These are phyloP conservation scores for Cokeromyces recurvatus DNA, from an alignment of 371 early-diverging fungal species.

Conservation along the genomic window DNA sequence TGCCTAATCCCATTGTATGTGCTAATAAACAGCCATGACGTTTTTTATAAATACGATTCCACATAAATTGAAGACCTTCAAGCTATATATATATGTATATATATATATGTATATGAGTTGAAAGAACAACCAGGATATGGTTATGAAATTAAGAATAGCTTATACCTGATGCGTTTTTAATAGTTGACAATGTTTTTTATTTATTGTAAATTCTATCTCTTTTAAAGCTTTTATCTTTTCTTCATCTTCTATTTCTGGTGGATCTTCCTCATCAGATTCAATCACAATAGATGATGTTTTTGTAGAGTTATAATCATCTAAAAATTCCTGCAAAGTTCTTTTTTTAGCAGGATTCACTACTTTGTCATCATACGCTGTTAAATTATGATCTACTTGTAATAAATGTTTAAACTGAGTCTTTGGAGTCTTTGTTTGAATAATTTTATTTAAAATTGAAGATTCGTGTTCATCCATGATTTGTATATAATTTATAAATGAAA, in stretches of 20 bases:
- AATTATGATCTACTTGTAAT: no score
- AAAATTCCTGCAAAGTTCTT: no score
- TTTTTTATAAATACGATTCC: constrained; percentile 68
- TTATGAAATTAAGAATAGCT: constrained; percentile 12
- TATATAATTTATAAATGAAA: no score
- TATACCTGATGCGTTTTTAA: constrained; percentile 63
- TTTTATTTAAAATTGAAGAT: no score
- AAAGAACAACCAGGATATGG: neutral
- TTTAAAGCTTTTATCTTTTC: neutral
- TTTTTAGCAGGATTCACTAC: no score
- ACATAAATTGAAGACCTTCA: constrained; percentile 79
- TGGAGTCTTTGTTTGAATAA: no score
- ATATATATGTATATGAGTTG: neutral
- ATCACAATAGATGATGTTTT: neutral
- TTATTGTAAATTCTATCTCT: neutral
- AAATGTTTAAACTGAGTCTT: no score
- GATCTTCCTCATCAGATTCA: neutral
- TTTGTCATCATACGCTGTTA: no score
- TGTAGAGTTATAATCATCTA: no score
- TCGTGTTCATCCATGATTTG: no score
- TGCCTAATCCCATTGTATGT: constrained; percentile 84
- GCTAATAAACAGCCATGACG: constrained; percentile 80
- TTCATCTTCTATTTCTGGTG: neutral
- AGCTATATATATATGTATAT: no score
- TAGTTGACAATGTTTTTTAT: constrained; percentile 3